Evolutionary conservation across 106 monocot species (phyloP).

Genomic region (Dioscorea dumetorum): DNA sequence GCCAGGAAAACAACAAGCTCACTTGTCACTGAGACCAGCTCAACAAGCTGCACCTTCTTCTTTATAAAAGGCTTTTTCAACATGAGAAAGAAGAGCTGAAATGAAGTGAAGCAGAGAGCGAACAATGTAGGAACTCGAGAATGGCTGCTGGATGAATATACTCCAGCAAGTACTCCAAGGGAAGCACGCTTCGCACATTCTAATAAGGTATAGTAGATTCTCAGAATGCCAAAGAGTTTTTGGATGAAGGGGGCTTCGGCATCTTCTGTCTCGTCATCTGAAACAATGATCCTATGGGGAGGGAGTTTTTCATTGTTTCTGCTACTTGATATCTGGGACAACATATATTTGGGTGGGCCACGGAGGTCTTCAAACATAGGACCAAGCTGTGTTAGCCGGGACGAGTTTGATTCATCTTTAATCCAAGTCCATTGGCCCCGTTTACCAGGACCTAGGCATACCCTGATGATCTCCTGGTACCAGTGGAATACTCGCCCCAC

Average conservation of each 20-base stretch:
- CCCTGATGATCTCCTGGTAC: slow-evolving; percentile 63
- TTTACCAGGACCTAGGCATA: slow-evolving; percentile 68
- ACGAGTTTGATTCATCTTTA: slow-evolving; percentile 25
- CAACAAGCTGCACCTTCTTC: slow-evolving; percentile 78
- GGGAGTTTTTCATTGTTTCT: slow-evolving; percentile 1
- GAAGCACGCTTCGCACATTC: slow-evolving; percentile 55
- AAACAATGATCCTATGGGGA: slow-evolving; percentile 48
- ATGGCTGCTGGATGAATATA: slow-evolving; percentile 9
- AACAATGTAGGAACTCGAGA: slow-evolving; percentile 28
- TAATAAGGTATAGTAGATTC: slow-evolving; percentile 83
- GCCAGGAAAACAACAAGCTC: slow-evolving; percentile 47
- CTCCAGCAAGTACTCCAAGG: slow-evolving; percentile 62
- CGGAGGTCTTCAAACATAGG: slow-evolving; percentile 88
- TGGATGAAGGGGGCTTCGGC: slow-evolving; percentile 81
- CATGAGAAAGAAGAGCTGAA: slow-evolving; percentile 78
- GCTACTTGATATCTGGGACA: slow-evolving; percentile 53
- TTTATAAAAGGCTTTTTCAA: slow-evolving; percentile 92
- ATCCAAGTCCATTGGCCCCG: slow-evolving; percentile 88
- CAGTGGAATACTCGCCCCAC: slow-evolving; percentile 64
- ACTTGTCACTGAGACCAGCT: slow-evolving; percentile 55
- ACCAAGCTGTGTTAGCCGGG: slow-evolving; percentile 41
- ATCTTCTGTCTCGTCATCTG: slow-evolving; percentile 87
- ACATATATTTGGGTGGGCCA: slow-evolving; percentile 87
- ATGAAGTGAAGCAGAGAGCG: slow-evolving; percentile 59
- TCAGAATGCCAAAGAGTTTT: slow-evolving; percentile 74